These are phyloP conservation scores for Tulasnella sp. DNA, from an alignment of 768 basidiomycete genomes.

Conservation along the genomic window DNA sequence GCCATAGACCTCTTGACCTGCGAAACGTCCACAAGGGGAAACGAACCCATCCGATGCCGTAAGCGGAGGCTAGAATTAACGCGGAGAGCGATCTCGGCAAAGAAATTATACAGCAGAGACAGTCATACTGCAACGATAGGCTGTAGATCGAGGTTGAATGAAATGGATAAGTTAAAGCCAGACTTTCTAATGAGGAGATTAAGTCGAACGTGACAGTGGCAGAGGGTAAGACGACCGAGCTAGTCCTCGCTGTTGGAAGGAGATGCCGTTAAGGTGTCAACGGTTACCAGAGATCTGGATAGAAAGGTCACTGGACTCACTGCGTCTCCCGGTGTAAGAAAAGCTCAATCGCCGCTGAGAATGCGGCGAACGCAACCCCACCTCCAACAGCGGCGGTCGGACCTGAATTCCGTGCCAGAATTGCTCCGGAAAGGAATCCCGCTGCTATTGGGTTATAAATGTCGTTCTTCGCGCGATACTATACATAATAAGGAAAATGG, in stretches of 20 bases:
- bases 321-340: slow-evolving; percentile 78
- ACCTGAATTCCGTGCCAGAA: slow-evolving; percentile 83
- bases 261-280: background rate
- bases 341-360: slow-evolving; percentile 85
- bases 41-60: slow-evolving; percentile 16
- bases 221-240: background rate
- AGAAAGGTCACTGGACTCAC: slow-evolving; percentile 45
- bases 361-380: slow-evolving; percentile 87
- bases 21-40: slow-evolving; percentile 1
- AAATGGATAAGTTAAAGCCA: slow-evolving; percentile 11
- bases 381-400: slow-evolving; percentile 84
- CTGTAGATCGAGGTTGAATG: slow-evolving; percentile 2
- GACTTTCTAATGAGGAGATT: background rate
- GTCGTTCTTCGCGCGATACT: slow-evolving; percentile 97
- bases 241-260: too few relatives aligned
- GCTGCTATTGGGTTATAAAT: slow-evolving; percentile 85
- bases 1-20: slow-evolving; percentile 14
- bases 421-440: slow-evolving; percentile 83
- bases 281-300: background rate
- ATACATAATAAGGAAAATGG: background rate
- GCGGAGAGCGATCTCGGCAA: slow-evolving; percentile 5
- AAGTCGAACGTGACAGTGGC: slow-evolving; percentile 6
- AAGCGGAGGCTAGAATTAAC: slow-evolving; percentile 12
- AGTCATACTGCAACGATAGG: slow-evolving; percentile 3
- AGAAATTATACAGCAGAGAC: background rate